These are phyloP conservation scores for Neospora caninum DNA, from an alignment of 169 alveolate genomes.

Conservation along the genomic window DNA sequence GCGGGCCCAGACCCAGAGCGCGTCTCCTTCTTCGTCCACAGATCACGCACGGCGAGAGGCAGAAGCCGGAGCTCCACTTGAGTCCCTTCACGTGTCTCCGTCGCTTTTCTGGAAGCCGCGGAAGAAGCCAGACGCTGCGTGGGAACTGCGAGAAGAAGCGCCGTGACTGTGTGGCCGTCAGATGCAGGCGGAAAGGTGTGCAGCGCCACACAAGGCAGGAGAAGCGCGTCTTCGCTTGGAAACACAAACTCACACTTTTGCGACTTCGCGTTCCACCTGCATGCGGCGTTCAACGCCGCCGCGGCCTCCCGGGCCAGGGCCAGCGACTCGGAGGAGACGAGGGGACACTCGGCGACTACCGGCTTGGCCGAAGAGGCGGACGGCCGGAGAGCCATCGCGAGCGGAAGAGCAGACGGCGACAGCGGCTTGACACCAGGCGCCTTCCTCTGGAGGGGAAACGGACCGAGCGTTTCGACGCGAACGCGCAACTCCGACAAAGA, in stretches of 20 bases:
- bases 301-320: neutral
- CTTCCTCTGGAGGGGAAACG: neutral
- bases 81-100: neutral
- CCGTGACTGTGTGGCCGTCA: neutral
- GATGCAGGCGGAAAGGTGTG: neutral
- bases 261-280: neutral
- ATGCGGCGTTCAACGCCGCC: neutral
- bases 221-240: neutral
- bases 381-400: neutral
- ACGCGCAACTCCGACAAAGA: neutral
- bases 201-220: neutral
- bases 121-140: neutral
- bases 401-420: neutral
- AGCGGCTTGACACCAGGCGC: neutral
- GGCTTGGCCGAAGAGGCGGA: neutral
- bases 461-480: neutral
- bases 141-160: constrained; percentile 4
- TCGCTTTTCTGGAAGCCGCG: neutral
- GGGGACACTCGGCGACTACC: neutral
- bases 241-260: neutral
- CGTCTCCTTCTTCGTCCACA: neutral
- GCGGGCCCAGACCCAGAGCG: neutral
- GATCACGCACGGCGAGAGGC: neutral
- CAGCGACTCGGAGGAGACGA: neutral
- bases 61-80: neutral